Conservation (phyloP, 2,329 filamentous ascomycete genomes). For the Chrysosporium keratinophilum region DNA sequence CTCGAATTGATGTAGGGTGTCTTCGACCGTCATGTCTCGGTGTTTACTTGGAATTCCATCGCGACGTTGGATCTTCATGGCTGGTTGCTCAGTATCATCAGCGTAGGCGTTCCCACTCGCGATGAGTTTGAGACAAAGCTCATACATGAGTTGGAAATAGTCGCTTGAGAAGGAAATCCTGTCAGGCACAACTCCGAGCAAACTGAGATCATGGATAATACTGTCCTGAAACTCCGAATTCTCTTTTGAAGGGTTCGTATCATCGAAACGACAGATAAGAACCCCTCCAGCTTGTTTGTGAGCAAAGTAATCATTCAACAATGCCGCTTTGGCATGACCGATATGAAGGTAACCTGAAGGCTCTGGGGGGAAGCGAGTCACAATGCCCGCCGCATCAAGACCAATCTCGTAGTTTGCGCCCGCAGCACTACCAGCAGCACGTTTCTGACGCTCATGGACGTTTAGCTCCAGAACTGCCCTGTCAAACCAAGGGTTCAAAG, state of each 20-base stretch:
- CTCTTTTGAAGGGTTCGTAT: constrained; percentile 95
- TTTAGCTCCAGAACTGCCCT: constrained; percentile 15
- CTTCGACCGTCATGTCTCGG: constrained; percentile 67
- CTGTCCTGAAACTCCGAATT: constrained; percentile 93
- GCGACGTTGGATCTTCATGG: constrained; percentile 75
- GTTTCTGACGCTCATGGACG: constrained; percentile 17
- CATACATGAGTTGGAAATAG: constrained; percentile 87
- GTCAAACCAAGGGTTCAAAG: constrained; percentile 18
- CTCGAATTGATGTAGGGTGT: constrained; percentile 75
- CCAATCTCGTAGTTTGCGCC: constrained; percentile 24
- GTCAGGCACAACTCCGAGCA: constrained; percentile 88
- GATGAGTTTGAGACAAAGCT: constrained; percentile 74
- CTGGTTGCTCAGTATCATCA: constrained; percentile 84
- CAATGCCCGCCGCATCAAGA: constrained; percentile 23
- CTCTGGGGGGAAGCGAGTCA: constrained; percentile 30
- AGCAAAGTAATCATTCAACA: constrained; percentile 94
- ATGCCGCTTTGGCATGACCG: constrained; percentile 85
- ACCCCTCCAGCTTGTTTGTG: constrained; percentile 88
- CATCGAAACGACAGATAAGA: constrained; percentile 84
- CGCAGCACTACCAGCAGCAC: constrained; percentile 19
- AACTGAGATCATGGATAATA: constrained; percentile 79
- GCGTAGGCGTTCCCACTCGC: constrained; percentile 82
- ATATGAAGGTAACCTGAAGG: constrained; percentile 31
- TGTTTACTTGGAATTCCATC: constrained; percentile 74
- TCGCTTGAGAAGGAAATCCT: constrained; percentile 82